Base-by-base conservation (phyloP, 495 filamentous ascomycete species). In the Podospora anserina region DNA sequence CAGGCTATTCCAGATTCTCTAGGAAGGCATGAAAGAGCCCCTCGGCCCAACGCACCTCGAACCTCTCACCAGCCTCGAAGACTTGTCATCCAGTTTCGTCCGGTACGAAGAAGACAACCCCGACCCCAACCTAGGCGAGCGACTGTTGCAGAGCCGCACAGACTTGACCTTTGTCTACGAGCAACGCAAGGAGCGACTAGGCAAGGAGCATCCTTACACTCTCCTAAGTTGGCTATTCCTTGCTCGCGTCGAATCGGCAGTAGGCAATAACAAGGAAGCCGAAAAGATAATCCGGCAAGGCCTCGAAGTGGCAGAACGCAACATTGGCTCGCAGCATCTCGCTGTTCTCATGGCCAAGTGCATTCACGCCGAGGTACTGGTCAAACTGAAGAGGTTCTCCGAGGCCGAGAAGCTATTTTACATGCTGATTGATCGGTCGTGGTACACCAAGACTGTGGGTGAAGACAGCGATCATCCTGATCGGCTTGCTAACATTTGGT, bases 191-290 rank as follows among this genome's bases (percentile, higher is more conserved):
- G 65, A 68, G 16, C 70, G 69, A 28, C 67, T 81, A 7, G 79
- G 80, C 3, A 80, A 76, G 60, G 81, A 83, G 66, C 78, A 82
- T 30, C 69, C 74, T 0, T 78, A 69, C 28, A 79, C 72, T 0
- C 73, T 81, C 20, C 72, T 72, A 4, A 73, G 76, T 11, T 74
- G 77, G 34, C 64, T 23, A 5, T 77, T 77, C 53, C 69, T 77
- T 16, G 78, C 75, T 13, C 69, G 69, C 4, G 27, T 80, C 13
- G 44, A 67, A 23, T 67, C 65, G 1, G 55, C 32, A 1, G 34
- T 67, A 5, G 57, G 65, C 26, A 55, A 34, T 2, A 28, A 67
- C 32, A 34, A 23, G 16, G 65, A 67, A 19, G 65, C 65, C 18
- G 54, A 61, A 20, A 39, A n/a, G 26, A 56, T 63, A 18, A 54